phyloP scores from a whole-genome alignment of 345 rosid genomes.

The Aquilaria malaccensis region DNA sequence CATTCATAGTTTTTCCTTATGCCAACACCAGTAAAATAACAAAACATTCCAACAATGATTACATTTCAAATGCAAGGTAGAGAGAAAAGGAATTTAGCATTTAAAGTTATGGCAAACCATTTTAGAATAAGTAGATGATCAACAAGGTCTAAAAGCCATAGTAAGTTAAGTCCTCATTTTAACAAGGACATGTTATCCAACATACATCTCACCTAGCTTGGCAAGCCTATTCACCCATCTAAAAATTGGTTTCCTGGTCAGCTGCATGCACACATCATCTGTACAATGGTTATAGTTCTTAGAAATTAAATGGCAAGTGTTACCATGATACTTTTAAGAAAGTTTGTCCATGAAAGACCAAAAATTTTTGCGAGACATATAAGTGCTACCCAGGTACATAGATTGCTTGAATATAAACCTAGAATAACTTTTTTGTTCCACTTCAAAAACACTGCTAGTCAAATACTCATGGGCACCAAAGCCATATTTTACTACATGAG shows the following conservation, averaged over 20 bases:
- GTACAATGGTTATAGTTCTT: slow-evolving; percentile 98
- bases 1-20: too few relatives aligned
- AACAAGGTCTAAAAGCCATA: too few relatives aligned
- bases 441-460: slow-evolving; percentile 83
- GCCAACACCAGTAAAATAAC: too few relatives aligned
- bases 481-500: slow-evolving; percentile 75
- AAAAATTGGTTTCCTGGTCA: slow-evolving; percentile 72
- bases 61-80: too few relatives aligned
- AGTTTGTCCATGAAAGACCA: slow-evolving; percentile 71
- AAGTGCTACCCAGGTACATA: slow-evolving; percentile 53
- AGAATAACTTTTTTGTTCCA: slow-evolving; percentile 86
- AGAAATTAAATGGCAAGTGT: slow-evolving; percentile 87
- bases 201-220: too few relatives aligned
- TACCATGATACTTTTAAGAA: slow-evolving; percentile 70
- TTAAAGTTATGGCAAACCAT: too few relatives aligned
- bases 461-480: slow-evolving; percentile 91
- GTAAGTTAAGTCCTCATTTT: too few relatives aligned
- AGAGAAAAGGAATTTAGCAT: too few relatives aligned
- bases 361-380: slow-evolving; percentile 66
- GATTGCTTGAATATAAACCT: slow-evolving; percentile 88
- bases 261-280: slow-evolving; percentile 56
- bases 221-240: too few relatives aligned
- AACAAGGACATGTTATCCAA: too few relatives aligned
- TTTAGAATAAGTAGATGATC: too few relatives aligned
- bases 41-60: too few relatives aligned